Conservation (phyloP, 176 grass and related monocot species). For the Musa acuminata region DNA sequence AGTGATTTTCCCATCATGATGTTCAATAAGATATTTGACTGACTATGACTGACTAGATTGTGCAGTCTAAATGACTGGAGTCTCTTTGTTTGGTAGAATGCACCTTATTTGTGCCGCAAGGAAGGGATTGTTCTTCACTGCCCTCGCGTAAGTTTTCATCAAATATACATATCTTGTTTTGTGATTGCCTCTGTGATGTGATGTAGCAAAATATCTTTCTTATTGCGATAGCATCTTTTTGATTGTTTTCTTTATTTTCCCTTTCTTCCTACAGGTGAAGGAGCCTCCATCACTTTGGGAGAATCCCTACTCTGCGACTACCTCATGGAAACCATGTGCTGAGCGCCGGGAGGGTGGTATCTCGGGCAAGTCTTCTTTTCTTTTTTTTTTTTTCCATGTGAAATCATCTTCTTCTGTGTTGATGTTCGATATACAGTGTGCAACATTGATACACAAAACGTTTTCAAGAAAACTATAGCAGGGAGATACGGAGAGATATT, state of each 20-base stretch:
- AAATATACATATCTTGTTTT: background rate
- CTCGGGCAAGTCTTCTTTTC: constrained; percentile 44
- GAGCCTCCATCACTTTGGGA: constrained; percentile 65
- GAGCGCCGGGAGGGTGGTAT: constrained; percentile 49
- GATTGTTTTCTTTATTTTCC: constrained; percentile 17
- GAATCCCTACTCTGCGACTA: constrained; percentile 68
- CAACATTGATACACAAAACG: background rate
- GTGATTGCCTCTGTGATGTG: background rate
- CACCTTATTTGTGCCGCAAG: constrained; percentile 83
- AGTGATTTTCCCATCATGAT: background rate
- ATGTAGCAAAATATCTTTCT: constrained; percentile 3
- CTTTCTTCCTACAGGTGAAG: constrained; percentile 33
- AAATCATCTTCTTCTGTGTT: background rate
- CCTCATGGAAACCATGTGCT: constrained; percentile 88
- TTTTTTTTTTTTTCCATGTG: background rate
- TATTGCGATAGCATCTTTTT: background rate
- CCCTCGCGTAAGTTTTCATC: constrained; percentile 40
- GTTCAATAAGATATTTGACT: constrained; percentile 13
- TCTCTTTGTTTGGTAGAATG: constrained; percentile 37
- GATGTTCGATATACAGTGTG: background rate
- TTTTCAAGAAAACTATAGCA: background rate
- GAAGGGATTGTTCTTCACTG: constrained; percentile 84
- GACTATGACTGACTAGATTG: background rate
- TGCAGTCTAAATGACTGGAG: background rate
- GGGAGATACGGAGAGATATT: background rate